Evolutionary conservation across 78 protist genomes (phyloP), one percentile per base, ranked within the genome.

Genomic region (Dictyostelium brefeldianum): DNA sequence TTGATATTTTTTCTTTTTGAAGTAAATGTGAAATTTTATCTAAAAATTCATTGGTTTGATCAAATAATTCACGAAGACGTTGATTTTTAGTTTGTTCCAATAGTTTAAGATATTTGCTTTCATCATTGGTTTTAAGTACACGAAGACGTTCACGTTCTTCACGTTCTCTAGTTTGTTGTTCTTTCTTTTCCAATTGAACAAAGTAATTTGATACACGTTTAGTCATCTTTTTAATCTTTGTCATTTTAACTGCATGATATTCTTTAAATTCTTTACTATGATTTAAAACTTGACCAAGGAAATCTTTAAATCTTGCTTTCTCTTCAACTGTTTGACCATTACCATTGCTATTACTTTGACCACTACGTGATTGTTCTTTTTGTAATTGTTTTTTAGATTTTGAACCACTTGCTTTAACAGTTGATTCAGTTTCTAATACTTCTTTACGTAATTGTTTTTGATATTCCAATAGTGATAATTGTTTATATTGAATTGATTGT

Each of bases 41-140:
- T 17, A 93, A 36, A 64, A 85, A 93, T 51, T 93, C 96, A 47
- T 93, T 89, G 74, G 96, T 93, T 59, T 93, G 91, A 53, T 93
- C 90, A 18, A 93, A 75, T 3, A 93, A 22, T 53, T 85, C 90
- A 78, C 73, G 79, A 20, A 93, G 92, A 71, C 96, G 78, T 83
- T 83, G 48, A 48, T 93, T 78, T 78, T 93, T 93, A 3, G 96
- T 81, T 41, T 74, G 79, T 46, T 79, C 90, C 15, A 93, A 64
- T 14, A 93, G 56, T 73, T 93, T 83, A 54, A 87, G 67, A 54
- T 93, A 93, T 46, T 83, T 89, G 27, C 89, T 51, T 57, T 87
- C 92, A 83, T 93, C 96, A 12, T 93, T 67, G 31, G 80, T 93
- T 78, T 93, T 93, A 7, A 93, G 92, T 4, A 92, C 96, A 56